Evolutionary conservation across 495 filamentous ascomycete species (phyloP).

Genomic region (Lophiostoma macrostomum): DNA sequence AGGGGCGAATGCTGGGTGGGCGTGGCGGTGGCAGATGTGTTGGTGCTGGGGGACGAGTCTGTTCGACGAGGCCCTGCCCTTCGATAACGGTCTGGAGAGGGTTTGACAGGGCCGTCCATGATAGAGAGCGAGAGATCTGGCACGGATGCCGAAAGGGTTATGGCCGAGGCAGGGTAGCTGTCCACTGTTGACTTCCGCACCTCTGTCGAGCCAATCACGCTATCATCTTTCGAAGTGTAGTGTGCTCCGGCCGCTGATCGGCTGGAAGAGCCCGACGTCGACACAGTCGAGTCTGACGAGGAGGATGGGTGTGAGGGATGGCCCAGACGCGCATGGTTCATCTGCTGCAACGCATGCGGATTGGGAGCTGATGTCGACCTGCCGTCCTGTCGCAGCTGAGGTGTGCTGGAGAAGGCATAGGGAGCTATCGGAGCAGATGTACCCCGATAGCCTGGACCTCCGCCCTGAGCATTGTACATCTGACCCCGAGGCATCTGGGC

Average conservation of each 20-base stretch:
- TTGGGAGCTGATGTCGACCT: conserved; percentile 64
- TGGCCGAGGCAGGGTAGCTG: conserved; percentile 42
- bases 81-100: conserved; percentile 63
- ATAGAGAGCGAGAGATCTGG: conserved; percentile 50
- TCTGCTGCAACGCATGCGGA: conserved; percentile 49
- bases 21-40: conserved; percentile 10
- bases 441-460: conserved; percentile 57
- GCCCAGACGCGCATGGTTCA: conserved; percentile 35
- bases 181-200: conserved; percentile 48
- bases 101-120: conserved; percentile 35
- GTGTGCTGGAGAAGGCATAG: conserved; percentile 80
- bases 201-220: conserved; percentile 35
- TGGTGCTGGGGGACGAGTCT: conserved; percentile 41
- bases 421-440: conserved; percentile 70
- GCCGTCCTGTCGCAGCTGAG: conserved; percentile 66
- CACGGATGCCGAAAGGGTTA: conserved; percentile 46
- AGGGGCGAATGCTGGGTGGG: conserved; percentile 25
- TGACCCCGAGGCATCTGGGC: conserved; percentile 36
- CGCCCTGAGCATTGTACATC: conserved; percentile 29
- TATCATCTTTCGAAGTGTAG: conserved; percentile 38
- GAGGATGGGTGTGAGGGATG: conserved; percentile 35
- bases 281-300: conserved; percentile 40
- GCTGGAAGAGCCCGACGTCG: conserved; percentile 39
- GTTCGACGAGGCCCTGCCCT: conserved; percentile 54
- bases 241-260: conserved; percentile 22